These are phyloP conservation scores for Cymbidium sinense DNA, from an alignment of 106 monocot species.

Conservation along the genomic window DNA sequence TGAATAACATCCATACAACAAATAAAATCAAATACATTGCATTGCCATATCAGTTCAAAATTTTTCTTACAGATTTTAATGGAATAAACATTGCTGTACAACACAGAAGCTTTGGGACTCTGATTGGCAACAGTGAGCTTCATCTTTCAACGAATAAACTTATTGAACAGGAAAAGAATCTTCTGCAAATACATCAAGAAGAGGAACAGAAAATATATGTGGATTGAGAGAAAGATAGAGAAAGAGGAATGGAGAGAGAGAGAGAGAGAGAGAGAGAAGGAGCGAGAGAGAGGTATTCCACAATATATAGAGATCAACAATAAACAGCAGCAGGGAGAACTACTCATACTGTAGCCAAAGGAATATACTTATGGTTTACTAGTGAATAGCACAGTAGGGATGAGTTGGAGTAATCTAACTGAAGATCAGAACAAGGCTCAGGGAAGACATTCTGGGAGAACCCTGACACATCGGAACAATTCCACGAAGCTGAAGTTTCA, in stretches of 20 bases:
- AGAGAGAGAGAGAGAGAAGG: neutral
- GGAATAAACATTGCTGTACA: slow-evolving; percentile 5
- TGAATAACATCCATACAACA: neutral
- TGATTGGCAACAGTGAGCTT: neutral
- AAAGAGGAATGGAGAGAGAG: neutral
- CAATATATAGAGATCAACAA: neutral
- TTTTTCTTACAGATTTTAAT: slow-evolving; percentile 13
- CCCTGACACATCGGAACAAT: slow-evolving; percentile 67
- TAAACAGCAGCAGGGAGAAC: neutral
- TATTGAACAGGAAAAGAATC: slow-evolving; percentile 7
- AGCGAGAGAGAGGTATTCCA: too few relatives aligned
- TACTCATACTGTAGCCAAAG: slow-evolving; percentile 18
- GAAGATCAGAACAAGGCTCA: slow-evolving; percentile 56
- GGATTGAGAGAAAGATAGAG: too few relatives aligned
- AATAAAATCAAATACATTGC: neutral
- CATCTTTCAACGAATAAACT: neutral
- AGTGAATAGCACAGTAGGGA: slow-evolving; percentile 47
- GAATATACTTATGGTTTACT: slow-evolving; percentile 17
- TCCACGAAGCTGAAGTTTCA: slow-evolving; percentile 39
- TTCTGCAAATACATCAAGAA: neutral
- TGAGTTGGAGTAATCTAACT: slow-evolving; percentile 28
- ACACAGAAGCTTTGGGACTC: neutral
- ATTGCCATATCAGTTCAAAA: slow-evolving; percentile 3
- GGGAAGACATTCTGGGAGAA: slow-evolving; percentile 62
- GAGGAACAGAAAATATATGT: neutral